Evolutionary conservation across 1,284 basidiomycete genomes (phyloP), one percentile per base, ranked within the genome.

Genomic region (Lentinula novae-zelandiae): DNA sequence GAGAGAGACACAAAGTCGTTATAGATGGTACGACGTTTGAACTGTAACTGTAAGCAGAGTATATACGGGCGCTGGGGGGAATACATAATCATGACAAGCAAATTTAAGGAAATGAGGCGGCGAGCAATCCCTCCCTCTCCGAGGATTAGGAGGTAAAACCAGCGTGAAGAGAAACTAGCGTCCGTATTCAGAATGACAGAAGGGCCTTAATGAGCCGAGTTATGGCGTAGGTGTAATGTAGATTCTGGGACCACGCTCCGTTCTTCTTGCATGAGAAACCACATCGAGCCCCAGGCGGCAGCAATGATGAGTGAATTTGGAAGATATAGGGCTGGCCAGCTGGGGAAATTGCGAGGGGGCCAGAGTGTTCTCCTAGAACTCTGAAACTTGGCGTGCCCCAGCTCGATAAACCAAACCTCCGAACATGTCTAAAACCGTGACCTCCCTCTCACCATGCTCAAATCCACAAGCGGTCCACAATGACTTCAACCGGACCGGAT

Each of bases 101-200:
- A 67, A 63, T 58, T 57, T 51, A 60, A 61, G 58, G 63, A 61
- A 67, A 63, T 62, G 60, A 73, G 70, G 75, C 78, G 63, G 74
- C 72, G 71, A 66, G 61, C 63, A 63, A 65, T 61, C 60, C 60
- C 61, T 56, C 60, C 65, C 65, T 67, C 62, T 66, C 53, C 53
- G 63, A 65, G 62, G 53, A 64, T 63, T 40, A 64, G 60, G 63
- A 57, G 64, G 57, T 64, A 64, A 65, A 46, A 59, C 64, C 64
- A 63, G 71, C 80, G 65, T 82, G 80, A 82, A 85, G 76, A 73
- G 73, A 82, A 84, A 82, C 73, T 73, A 82, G 85, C 84, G 87
- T 89, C 86, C 86, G 84, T 85, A 74, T 78, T 70, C 72, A 73
- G 77, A 48, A 50, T 54, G 49, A 60, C n/a, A 54, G 58, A 39